phyloP scores from a whole-genome alignment of 805 yeast species.

The Hanseniaspora jakobsenii region DNA sequence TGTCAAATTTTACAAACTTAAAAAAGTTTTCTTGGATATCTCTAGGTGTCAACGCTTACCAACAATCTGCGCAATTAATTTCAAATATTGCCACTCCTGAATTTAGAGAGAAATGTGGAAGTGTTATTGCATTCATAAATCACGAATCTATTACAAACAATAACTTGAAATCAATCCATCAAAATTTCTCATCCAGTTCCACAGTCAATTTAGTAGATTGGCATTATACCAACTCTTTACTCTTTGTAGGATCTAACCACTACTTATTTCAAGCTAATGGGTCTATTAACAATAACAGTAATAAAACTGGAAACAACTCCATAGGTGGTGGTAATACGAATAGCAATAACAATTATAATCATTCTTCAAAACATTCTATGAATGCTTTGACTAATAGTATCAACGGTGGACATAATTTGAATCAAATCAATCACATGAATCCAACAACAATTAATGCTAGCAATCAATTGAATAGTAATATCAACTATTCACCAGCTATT shows the following conservation, averaged over 20 bases:
- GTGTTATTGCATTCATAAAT: constrained; percentile 10
- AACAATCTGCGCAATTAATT: constrained; percentile 22
- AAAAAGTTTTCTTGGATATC: constrained; percentile 70
- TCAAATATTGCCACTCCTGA: constrained; percentile 14
- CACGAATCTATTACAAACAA: constrained; percentile 9
- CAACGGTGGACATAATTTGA: too few relatives aligned
- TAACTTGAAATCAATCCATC: constrained; percentile 13
- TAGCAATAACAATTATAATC: too few relatives aligned
- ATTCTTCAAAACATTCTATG: too few relatives aligned
- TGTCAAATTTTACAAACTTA: constrained; percentile 56
- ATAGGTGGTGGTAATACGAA: too few relatives aligned
- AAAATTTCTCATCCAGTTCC: constrained; percentile 10
- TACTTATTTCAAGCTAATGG: constrained; percentile 8
- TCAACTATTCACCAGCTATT: not conserved
- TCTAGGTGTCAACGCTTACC: constrained; percentile 47
- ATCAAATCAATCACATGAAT: too few relatives aligned
- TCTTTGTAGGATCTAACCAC: constrained; percentile 6
- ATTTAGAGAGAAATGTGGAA: constrained; percentile 13
- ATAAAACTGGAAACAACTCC: not conserved
- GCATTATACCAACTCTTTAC: constrained; percentile 12
- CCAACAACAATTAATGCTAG: too few relatives aligned
- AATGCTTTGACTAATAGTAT: too few relatives aligned
- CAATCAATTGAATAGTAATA: not conserved
- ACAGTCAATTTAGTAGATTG: constrained; percentile 10
- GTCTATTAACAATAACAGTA: constrained; percentile 2